These are phyloP conservation scores for Hanseniaspora occidentalis DNA, from an alignment of 805 yeast species.

Conservation along the genomic window DNA sequence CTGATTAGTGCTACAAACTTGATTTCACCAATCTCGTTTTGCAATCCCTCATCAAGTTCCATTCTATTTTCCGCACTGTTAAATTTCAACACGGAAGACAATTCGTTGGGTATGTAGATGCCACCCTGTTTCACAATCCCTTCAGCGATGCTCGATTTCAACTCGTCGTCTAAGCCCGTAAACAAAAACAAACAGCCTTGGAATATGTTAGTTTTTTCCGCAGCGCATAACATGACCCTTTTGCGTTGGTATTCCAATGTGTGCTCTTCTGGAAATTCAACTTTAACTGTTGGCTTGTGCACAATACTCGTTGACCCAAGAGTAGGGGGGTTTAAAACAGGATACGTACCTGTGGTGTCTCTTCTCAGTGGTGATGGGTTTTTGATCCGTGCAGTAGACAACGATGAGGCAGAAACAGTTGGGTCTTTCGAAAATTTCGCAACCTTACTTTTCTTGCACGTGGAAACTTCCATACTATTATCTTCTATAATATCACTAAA, in stretches of 20 bases:
- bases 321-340: no score
- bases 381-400: background rate
- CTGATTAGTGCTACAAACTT: constrained; percentile 59
- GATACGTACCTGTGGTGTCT: background rate
- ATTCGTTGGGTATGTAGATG: constrained; percentile 24
- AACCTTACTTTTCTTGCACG: background rate
- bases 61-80: constrained; percentile 2
- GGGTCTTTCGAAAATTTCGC: no score
- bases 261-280: no score
- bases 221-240: background rate
- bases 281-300: no score
- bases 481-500: background rate
- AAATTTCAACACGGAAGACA: constrained; percentile 18
- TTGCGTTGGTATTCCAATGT: no score
- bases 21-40: constrained; percentile 12
- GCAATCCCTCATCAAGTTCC: constrained; percentile 9
- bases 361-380: background rate
- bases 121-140: constrained; percentile 35
- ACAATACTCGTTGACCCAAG: no score
- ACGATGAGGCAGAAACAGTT: no score
- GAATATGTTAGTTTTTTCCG: constrained; percentile 14
- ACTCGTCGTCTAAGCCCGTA: constrained; percentile 22
- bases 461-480: background rate
- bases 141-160: constrained; percentile 22
- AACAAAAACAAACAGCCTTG: constrained; percentile 28